A percentile compares a stretch with the other conserved stretches of the same genome.
Evolutionary conservation across 2,329 filamentous ascomycete species (phyloP).

Genomic region (Elsinoe arachidis): DNA sequence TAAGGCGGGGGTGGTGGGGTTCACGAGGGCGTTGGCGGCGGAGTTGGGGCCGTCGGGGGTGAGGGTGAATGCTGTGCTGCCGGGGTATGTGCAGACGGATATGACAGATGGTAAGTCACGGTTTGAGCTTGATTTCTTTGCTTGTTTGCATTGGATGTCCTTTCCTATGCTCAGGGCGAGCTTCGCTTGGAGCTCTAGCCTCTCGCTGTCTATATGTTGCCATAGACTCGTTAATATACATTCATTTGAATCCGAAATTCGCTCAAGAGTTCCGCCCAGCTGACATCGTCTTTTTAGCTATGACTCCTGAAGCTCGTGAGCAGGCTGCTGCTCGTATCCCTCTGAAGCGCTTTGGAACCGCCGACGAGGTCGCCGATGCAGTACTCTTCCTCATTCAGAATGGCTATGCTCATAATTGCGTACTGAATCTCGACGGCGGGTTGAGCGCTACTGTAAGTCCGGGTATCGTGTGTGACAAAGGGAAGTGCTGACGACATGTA

Average conservation of each 20-base stretch:
- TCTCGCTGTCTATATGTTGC: neutral
- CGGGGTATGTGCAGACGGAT: slow-evolving; percentile 20
- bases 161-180: neutral
- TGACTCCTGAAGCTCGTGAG: slow-evolving; percentile 37
- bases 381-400: slow-evolving; percentile 52
- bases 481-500: neutral
- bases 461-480: neutral
- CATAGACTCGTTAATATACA: slow-evolving; percentile 10
- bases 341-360: slow-evolving; percentile 35
- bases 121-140: neutral
- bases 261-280: slow-evolving; percentile 28
- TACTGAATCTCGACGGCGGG: slow-evolving; percentile 78
- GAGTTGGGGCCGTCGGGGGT: slow-evolving; percentile 47
- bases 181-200: neutral
- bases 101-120: slow-evolving; percentile 18
- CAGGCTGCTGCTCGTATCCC: slow-evolving; percentile 33
- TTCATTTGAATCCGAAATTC: neutral
- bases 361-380: slow-evolving; percentile 43
- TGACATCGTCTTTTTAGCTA: slow-evolving; percentile 29
- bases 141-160: neutral
- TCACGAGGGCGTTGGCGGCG: slow-evolving; percentile 17
- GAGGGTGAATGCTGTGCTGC: slow-evolving; percentile 53
- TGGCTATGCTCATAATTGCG: slow-evolving; percentile 76
- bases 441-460: slow-evolving; percentile 50
- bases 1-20: slow-evolving; percentile 18